Evolutionary conservation across 2,329 filamentous ascomycete genomes (phyloP).

Genomic region (Aspergillaceae sp.): DNA sequence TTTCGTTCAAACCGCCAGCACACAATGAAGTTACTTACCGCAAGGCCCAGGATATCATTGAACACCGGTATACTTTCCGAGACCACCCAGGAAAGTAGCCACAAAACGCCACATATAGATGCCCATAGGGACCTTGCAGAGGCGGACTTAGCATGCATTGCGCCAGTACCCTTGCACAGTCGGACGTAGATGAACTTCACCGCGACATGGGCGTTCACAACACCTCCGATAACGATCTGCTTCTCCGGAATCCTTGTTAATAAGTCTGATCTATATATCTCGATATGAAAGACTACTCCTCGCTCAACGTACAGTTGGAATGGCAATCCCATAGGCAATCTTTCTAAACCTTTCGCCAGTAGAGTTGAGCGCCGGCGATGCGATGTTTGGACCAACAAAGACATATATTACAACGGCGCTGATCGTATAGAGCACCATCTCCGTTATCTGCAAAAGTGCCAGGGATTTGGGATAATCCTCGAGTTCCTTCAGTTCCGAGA

Average conservation of each 20-base stretch:
- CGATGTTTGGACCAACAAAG: slow-evolving; percentile 51
- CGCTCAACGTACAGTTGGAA: slow-evolving; percentile 44
- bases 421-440: slow-evolving; percentile 53
- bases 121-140: slow-evolving; percentile 48
- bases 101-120: slow-evolving; percentile 44
- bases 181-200: slow-evolving; percentile 56
- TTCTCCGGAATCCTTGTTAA: neutral
- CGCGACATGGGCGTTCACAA: slow-evolving; percentile 58
- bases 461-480: slow-evolving; percentile 54
- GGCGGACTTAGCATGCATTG: slow-evolving; percentile 40
- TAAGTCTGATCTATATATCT: neutral
- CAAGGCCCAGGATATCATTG: slow-evolving; percentile 53
- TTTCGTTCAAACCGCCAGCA: too few species aligned
- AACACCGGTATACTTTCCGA: slow-evolving; percentile 61
- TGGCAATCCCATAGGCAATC: slow-evolving; percentile 56
- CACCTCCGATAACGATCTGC: slow-evolving; percentile 55
- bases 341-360: slow-evolving; percentile 47
- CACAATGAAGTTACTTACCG: slow-evolving; percentile 23
- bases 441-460: slow-evolving; percentile 47
- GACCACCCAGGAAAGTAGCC: slow-evolving; percentile 55
- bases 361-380: slow-evolving; percentile 56
- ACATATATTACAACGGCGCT: slow-evolving; percentile 58
- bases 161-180: slow-evolving; percentile 49
- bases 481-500: slow-evolving; percentile 53
- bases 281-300: neutral